Evolutionary conservation across 805 yeast species (phyloP), one percentile per base, ranked within the genome.

Genomic region (Candida taoyuanica): DNA sequence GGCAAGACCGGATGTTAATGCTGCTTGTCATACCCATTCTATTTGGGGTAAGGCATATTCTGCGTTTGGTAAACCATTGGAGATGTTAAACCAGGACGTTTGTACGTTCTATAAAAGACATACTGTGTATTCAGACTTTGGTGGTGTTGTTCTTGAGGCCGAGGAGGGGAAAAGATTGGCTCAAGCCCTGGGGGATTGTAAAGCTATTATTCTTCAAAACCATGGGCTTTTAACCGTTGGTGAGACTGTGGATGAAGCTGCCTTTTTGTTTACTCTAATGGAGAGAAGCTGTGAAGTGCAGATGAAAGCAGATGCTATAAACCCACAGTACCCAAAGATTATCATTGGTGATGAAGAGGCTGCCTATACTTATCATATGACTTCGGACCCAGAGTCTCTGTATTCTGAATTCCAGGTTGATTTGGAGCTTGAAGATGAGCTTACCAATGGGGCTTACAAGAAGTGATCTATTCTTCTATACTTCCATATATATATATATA

Each of bases 1-100:
- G 55, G 79, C 81, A 7, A 67, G 86, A 43, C 86, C 85, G 2
- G 85, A 81, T 41, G 78, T 80, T 21, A 65, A 75, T 46, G 85
- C 86, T 17, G 85, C 85, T 4, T 78, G 85, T 52, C 87, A 80
- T 59, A 72, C 84, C 9, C 87, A 80, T 52, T 78, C 85, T 3
- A 60, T 68, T 31, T 70, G 70, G 49, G 87, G 86, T 41, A 78
- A 77, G 53, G 76, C 86, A 1, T 80, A 72, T 57, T 74, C 83
- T 3, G 63, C 79, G 1, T 78, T 81, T 52, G 86, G 82, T 26
- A 68, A 67, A 48, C 78, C 78, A 12, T 64, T 85, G 46, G 89
- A 83, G 43, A 85, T 85, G 93, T 52, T 85, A 44, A 83, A 78
- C 62, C 94, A 85, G 64, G 94, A 85, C 50, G 81, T 67, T 4